A percentile compares a stretch with the other conserved stretches of the same genome.
phyloP scores from a whole-genome alignment of 2,329 filamentous ascomycete species.

The Colletotrichum simmondsii region DNA sequence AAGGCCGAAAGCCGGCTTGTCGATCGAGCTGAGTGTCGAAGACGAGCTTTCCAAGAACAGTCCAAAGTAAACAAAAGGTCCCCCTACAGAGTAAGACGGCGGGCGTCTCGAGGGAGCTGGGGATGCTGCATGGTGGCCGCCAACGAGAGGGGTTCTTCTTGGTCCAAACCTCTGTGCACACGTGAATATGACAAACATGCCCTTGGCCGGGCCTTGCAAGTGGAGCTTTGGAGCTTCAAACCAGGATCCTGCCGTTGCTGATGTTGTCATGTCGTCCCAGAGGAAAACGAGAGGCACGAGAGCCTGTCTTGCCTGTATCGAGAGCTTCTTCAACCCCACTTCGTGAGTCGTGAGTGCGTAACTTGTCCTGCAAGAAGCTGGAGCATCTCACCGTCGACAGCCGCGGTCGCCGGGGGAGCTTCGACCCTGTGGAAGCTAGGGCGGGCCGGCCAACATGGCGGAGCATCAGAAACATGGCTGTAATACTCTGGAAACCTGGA shows the following conservation, averaged over 20 bases:
- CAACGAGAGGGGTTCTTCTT: constrained; percentile 19
- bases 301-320: constrained; percentile 1
- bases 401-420: constrained; percentile 14
- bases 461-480: constrained; percentile 30
- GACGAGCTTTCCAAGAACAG: constrained; percentile 23
- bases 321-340: constrained; percentile 12
- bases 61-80: constrained; percentile 33
- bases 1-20: constrained; percentile 8
- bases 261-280: constrained; percentile 26
- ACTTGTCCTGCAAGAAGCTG: constrained; percentile 14
- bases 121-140: constrained; percentile 23
- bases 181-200: constrained; percentile 27
- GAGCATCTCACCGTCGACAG: constrained; percentile 12
- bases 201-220: constrained; percentile 18
- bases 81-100: constrained; percentile 21
- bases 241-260: constrained; percentile 1
- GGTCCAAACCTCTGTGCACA: constrained; percentile 22
- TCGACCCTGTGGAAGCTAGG: neutral
- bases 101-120: constrained; percentile 26
- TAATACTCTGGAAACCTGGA: neutral
- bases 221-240: constrained; percentile 17
- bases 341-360: neutral
- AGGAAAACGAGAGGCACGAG: constrained; percentile 13
- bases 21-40: constrained; percentile 16
- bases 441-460: constrained; percentile 17